phyloP scores from a whole-genome alignment of 768 basidiomycete genomes.

The Erythrobasidium yunnanense region DNA sequence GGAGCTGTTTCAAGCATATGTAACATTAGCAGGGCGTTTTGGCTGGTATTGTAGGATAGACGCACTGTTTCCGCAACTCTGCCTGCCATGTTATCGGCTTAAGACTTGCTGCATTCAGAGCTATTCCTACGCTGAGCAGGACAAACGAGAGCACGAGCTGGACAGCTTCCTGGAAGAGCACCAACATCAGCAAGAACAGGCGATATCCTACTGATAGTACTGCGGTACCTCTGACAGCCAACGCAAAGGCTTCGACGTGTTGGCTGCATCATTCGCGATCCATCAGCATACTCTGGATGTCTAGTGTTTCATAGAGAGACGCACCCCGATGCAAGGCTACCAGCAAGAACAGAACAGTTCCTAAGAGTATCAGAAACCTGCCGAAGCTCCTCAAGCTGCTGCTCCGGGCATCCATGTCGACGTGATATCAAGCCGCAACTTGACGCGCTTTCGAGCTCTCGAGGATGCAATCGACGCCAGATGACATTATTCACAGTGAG shows the following conservation, averaged over 20 bases:
- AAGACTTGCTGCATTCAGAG: conserved; percentile 4
- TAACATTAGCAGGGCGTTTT: neutral
- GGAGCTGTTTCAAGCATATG: neutral
- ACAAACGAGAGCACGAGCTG: conserved; percentile 15
- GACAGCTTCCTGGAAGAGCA: conserved; percentile 1
- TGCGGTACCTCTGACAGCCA: conserved; percentile 10
- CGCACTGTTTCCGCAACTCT: conserved; percentile 16
- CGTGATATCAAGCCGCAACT: neutral
- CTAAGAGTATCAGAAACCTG: conserved; percentile 9
- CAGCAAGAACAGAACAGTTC: neutral
- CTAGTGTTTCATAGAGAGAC: neutral
- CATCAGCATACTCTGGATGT: neutral
- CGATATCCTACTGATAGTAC: too few species aligned
- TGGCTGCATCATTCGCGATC: neutral
- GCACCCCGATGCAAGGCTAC: conserved; percentile 7
- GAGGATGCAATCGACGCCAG: too few species aligned
- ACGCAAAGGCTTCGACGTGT: neutral
- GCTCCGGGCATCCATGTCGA: neutral
- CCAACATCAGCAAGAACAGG: too few species aligned
- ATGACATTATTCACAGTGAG: too few species aligned
- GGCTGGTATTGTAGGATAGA: neutral
- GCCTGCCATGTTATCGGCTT: conserved; percentile 27
- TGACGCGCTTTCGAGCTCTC: too few species aligned
- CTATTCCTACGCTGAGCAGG: neutral
- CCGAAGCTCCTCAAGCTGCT: neutral